Evolutionary conservation across 2,329 filamentous ascomycete genomes (phyloP).

Genomic region (Aspergillus unguis): DNA sequence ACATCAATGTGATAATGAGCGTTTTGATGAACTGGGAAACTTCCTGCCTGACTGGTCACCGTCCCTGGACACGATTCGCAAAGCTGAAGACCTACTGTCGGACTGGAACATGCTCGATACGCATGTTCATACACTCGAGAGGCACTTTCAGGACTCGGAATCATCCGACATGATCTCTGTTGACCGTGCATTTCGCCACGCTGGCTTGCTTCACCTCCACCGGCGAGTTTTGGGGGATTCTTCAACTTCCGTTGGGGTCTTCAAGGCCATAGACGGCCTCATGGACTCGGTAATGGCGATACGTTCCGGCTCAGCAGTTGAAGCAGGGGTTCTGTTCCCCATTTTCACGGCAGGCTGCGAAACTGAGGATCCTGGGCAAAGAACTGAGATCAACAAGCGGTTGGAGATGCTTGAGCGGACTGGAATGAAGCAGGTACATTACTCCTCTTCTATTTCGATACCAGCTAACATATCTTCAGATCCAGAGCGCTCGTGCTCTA

Average conservation of each 20-base stretch:
- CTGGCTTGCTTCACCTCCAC: constrained; percentile 71
- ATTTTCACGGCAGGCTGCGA: constrained; percentile 83
- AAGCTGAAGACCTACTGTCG: constrained; percentile 58
- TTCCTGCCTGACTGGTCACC: constrained; percentile 59
- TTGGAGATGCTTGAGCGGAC: constrained; percentile 66
- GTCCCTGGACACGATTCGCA: constrained; percentile 49
- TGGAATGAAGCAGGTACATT: constrained; percentile 69
- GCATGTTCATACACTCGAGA: constrained; percentile 37
- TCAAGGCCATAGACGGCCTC: constrained; percentile 61
- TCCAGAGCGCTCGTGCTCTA: constrained; percentile 39
- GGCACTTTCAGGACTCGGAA: constrained; percentile 40
- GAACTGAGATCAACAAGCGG: constrained; percentile 61
- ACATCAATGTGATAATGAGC: constrained; percentile 63
- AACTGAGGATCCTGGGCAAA: constrained; percentile 54
- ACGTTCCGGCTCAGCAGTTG: constrained; percentile 64
- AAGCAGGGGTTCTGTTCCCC: constrained; percentile 73
- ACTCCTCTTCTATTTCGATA: not conserved
- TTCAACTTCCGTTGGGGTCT: constrained; percentile 58
- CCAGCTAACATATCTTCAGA: constrained; percentile 22
- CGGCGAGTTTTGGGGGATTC: constrained; percentile 66
- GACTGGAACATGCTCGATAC: constrained; percentile 58
- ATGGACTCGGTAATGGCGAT: constrained; percentile 61
- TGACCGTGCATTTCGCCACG: constrained; percentile 77
- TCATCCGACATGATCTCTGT: constrained; percentile 57
- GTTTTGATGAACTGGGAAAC: constrained; percentile 55